These are phyloP conservation scores for Schrenkiella parvula DNA, from an alignment of 345 rosid genomes.

Conservation along the genomic window DNA sequence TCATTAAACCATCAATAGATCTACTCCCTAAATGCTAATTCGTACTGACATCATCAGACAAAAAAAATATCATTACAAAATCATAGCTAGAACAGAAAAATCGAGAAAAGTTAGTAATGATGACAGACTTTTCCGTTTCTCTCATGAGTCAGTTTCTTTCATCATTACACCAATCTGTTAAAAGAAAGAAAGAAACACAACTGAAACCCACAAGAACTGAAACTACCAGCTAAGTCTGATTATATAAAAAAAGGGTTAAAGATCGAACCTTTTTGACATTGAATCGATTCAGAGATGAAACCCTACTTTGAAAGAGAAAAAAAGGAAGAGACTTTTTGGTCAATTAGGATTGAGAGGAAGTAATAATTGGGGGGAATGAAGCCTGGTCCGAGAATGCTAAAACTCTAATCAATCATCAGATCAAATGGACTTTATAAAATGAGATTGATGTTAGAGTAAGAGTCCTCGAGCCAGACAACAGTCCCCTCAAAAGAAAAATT, in stretches of 20 bases:
- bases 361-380: conserved; percentile 95
- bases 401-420: conserved; percentile 29
- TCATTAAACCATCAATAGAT: conserved; percentile 13
- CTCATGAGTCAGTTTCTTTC: conserved; percentile 41
- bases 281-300: not conserved
- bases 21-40: not conserved
- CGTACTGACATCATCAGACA: conserved; percentile 21
- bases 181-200: not conserved
- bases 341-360: conserved; percentile 31
- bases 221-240: not conserved
- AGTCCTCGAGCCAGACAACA: conserved; percentile 97
- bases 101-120: conserved; percentile 37
- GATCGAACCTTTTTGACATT: conserved; percentile 26
- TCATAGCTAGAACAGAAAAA: conserved; percentile 20
- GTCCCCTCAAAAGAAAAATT: conserved; percentile 72
- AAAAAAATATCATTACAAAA: conserved; percentile 33
- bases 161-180: conserved; percentile 58
- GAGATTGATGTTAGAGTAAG: conserved; percentile 10
- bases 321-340: not conserved
- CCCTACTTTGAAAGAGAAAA: not conserved
- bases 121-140: conserved; percentile 31
- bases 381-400: conserved; percentile 94
- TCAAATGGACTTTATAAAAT: not conserved
- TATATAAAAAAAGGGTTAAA: not conserved
- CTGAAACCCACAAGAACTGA: not conserved